phyloP scores from a whole-genome alignment of 495 filamentous ascomycete genomes.

The Talaromyces adpressus region DNA sequence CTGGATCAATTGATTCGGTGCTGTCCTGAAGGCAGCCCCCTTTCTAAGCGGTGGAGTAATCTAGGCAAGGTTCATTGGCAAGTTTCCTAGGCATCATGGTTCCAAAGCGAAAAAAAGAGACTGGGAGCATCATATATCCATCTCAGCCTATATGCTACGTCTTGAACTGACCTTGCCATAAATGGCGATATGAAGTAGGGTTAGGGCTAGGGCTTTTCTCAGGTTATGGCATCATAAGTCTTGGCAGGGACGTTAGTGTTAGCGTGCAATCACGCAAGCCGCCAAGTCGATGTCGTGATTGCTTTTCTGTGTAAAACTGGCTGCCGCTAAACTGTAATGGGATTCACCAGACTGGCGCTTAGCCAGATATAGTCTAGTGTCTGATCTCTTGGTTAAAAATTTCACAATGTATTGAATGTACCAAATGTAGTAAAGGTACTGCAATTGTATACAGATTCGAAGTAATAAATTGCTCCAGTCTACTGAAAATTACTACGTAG shows the following conservation, averaged over 20 bases:
- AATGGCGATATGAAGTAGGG: background rate
- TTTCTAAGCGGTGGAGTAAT: no score
- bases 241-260: background rate
- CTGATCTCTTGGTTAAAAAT: background rate
- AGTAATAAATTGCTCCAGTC: background rate
- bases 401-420: background rate
- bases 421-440: background rate
- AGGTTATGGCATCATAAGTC: background rate
- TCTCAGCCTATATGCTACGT: no score
- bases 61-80: no score
- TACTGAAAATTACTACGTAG: no score
- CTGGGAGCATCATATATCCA: no score
- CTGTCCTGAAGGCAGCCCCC: no score
- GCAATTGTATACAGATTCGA: background rate
- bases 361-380: background rate
- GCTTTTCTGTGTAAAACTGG: background rate
- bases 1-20: no score
- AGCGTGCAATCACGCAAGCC: slow-evolving; percentile 20
- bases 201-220: background rate
- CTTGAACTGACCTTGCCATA: no score
- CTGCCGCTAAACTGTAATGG: background rate
- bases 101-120: no score
- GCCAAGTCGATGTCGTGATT: slow-evolving; percentile 22
- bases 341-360: background rate
- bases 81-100: no score